A percentile compares a stretch with the other conserved stretches of the same genome.
Evolutionary conservation across 768 basidiomycete genomes (phyloP).

Genomic region (Boletus speciosus): DNA sequence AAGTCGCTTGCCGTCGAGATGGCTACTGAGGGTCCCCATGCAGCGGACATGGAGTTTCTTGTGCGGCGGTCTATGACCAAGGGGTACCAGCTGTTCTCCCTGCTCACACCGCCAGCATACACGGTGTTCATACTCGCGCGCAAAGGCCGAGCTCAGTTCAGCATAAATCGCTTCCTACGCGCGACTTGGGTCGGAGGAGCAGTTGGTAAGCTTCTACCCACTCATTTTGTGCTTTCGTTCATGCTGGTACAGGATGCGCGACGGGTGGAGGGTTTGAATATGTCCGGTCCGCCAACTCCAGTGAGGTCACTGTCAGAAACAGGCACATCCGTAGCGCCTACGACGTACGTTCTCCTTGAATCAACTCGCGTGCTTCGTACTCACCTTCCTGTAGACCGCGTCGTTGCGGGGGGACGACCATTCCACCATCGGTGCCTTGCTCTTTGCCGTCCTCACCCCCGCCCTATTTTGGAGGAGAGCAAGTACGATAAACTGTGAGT

Average conservation of each 20-base stretch:
- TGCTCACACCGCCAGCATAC: constrained; percentile 62
- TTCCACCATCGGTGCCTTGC: constrained; percentile 66
- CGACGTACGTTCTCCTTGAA: constrained; percentile 43
- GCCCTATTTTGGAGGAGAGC: constrained; percentile 74
- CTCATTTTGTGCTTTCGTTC: neutral
- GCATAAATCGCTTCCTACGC: constrained; percentile 59
- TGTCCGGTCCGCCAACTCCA: constrained; percentile 53
- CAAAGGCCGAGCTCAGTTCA: constrained; percentile 53
- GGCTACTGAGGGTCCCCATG: constrained; percentile 26
- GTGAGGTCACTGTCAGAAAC: constrained; percentile 44
- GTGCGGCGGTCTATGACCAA: constrained; percentile 61
- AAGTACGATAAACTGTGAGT: constrained; percentile 53
- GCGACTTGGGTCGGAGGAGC: constrained; percentile 72
- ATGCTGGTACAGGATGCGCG: constrained; percentile 30
- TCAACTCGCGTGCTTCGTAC: neutral
- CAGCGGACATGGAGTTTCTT: constrained; percentile 62
- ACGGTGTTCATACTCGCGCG: constrained; percentile 48
- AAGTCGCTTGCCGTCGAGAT: constrained; percentile 8
- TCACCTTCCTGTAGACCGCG: constrained; percentile 41
- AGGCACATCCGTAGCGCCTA: constrained; percentile 53
- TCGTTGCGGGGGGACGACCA: constrained; percentile 68
- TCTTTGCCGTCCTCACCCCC: constrained; percentile 61
- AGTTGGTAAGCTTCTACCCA: constrained; percentile 34
- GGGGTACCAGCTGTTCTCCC: constrained; percentile 65
- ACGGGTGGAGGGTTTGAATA: constrained; percentile 59